A percentile compares a stretch with the other conserved stretches of the same genome.
Evolutionary conservation across 345 rosid genomes (phyloP).

Genomic region (Rhodamnia rubescens): DNA sequence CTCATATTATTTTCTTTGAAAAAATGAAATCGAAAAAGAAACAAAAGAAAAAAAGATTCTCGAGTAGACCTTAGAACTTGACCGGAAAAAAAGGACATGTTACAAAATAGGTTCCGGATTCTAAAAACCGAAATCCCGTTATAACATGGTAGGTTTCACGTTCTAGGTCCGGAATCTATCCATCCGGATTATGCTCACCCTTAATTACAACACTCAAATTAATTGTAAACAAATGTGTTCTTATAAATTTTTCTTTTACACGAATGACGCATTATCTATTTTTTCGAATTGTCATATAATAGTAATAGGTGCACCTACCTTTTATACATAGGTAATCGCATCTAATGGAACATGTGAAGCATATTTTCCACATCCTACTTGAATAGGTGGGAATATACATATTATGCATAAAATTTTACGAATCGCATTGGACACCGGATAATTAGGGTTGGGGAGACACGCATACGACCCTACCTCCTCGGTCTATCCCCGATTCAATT

Average conservation of each 20-base stretch:
- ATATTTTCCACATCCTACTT: not conserved
- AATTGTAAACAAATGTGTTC: not conserved
- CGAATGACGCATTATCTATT: rapidly evolving
- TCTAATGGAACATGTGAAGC: no score
- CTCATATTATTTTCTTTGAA: no score
- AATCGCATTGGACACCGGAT: rapidly evolving
- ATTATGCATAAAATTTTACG: not conserved
- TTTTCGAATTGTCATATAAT: rapidly evolving
- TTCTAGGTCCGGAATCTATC: no score
- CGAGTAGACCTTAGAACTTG: no score
- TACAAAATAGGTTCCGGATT: no score
- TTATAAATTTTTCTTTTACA: not conserved
- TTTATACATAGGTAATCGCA: not conserved
- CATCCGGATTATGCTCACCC: no score
- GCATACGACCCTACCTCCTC: not conserved
- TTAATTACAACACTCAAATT: not conserved
- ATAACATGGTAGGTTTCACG: no score
- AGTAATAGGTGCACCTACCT: not conserved
- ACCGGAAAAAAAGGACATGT: no score
- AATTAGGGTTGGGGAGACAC: rapidly evolving
- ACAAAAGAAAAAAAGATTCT: no score
- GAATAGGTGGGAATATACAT: not conserved
- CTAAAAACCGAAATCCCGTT: no score
- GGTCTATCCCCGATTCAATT: not conserved
- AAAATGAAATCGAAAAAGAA: no score